Percentiles rank a stretch among this genome's conserved stretches.
phyloP scores from a whole-genome alignment of 140 eudicot species.

The Oenanthe javanica region DNA sequence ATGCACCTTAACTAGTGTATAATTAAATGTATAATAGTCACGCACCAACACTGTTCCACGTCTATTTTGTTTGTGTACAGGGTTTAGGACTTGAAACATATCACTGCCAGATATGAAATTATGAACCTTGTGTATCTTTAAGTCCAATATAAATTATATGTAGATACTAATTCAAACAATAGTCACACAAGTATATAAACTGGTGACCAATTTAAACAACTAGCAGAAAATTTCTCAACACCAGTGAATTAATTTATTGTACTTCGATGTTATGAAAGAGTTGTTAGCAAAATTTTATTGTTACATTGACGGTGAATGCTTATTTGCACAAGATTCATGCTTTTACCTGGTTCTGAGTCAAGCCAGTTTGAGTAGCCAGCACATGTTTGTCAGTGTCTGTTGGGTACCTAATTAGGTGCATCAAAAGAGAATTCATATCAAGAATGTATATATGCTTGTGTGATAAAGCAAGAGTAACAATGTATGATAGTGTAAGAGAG shows the following conservation, averaged over 20 bases:
- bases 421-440: constrained; percentile 4
- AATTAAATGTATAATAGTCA: not conserved
- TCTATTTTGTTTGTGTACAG: not conserved
- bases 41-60: not conserved
- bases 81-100: not conserved
- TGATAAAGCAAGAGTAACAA: not conserved
- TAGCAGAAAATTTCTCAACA: not conserved
- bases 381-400: constrained; percentile 80
- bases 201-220: not conserved
- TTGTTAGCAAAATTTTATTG: not conserved
- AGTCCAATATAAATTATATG: not conserved
- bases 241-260: not conserved
- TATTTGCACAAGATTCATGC: not conserved
- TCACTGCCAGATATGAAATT: not conserved
- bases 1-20: not conserved
- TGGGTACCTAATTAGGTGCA: constrained; percentile 50
- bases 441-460: not conserved
- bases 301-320: not conserved
- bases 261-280: not conserved
- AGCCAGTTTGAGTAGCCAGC: constrained; percentile 24
- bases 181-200: not conserved
- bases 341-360: constrained; percentile 76
- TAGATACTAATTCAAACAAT: not conserved
- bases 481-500: not conserved
- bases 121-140: not conserved